Conservation (phyloP, 495 filamentous ascomycete species). For the Darksidea phi region DNA sequence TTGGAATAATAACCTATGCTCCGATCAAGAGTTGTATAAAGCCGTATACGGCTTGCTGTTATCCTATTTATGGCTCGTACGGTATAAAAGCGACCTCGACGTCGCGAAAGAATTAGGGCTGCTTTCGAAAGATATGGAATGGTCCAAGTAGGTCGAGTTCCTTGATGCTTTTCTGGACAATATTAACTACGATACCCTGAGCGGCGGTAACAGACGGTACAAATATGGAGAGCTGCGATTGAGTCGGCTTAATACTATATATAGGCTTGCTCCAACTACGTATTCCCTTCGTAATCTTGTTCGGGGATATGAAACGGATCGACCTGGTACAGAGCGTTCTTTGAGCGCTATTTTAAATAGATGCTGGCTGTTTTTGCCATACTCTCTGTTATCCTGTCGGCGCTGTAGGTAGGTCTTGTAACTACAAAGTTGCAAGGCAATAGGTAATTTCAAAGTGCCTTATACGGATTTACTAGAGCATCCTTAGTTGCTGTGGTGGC, state of each 20-base stretch:
- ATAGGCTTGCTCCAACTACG: slow-evolving; percentile 3
- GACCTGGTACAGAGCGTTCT: slow-evolving; percentile 20
- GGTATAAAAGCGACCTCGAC: slow-evolving; percentile 16
- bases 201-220: slow-evolving; percentile 29
- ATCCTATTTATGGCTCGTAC: slow-evolving; percentile 24
- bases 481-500: too few species aligned
- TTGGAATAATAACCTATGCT: slow-evolving; percentile 12
- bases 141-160: slow-evolving; percentile 14
- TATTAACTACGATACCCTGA: slow-evolving; percentile 4
- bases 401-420: slow-evolving; percentile 19
- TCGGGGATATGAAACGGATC: background rate
- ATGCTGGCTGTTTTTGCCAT: slow-evolving; percentile 9
- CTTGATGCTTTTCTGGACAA: slow-evolving; percentile 6
- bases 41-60: slow-evolving; percentile 18
- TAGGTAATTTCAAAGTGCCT: slow-evolving; percentile 4
- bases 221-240: slow-evolving; percentile 37
- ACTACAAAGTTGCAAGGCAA: slow-evolving; percentile 13
- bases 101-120: slow-evolving; percentile 16
- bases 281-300: slow-evolving; percentile 5
- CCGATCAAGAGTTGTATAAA: slow-evolving; percentile 8
- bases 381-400: slow-evolving; percentile 9
- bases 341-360: slow-evolving; percentile 20
- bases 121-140: slow-evolving; percentile 9
- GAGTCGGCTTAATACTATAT: slow-evolving; percentile 27
- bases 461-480: slow-evolving; percentile 10